A percentile compares a stretch with the other conserved stretches of the same genome.
These are phyloP conservation scores for Starmera caribaea DNA, from an alignment of 805 yeast genomes.

Conservation along the genomic window DNA sequence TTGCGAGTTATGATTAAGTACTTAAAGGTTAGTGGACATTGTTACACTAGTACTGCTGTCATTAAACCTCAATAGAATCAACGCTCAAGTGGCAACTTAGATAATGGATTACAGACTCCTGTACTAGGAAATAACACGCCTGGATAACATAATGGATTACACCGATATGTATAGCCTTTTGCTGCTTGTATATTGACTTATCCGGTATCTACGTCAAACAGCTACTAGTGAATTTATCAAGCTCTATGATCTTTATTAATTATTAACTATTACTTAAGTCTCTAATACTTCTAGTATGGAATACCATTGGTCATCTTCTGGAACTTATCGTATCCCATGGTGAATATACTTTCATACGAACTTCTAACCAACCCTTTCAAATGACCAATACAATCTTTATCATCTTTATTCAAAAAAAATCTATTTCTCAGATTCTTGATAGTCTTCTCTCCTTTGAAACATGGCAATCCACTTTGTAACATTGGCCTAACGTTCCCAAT, in stretches of 20 bases:
- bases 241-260: constrained; percentile 15
- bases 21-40: no score
- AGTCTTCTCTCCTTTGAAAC: constrained; percentile 79
- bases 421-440: constrained; percentile 68
- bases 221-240: constrained; percentile 3
- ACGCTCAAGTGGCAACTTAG: no score
- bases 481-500: constrained; percentile 82
- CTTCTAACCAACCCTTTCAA: constrained; percentile 70
- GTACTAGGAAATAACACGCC: no score
- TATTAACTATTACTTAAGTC: not conserved
- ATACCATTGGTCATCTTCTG: constrained; percentile 95
- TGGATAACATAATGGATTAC: no score
- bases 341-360: constrained; percentile 79
- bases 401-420: constrained; percentile 73
- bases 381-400: constrained; percentile 73
- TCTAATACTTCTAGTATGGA: constrained; percentile 48
- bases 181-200: no score
- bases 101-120: no score
- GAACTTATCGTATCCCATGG: constrained; percentile 96
- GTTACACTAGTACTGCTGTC: no score
- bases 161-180: no score
- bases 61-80: no score
- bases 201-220: no score
- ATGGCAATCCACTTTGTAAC: constrained; percentile 93
- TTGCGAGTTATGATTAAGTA: no score